Evolutionary conservation across 1,284 basidiomycete genomes (phyloP).

Genomic region (Bondarzewia mesenterica): DNA sequence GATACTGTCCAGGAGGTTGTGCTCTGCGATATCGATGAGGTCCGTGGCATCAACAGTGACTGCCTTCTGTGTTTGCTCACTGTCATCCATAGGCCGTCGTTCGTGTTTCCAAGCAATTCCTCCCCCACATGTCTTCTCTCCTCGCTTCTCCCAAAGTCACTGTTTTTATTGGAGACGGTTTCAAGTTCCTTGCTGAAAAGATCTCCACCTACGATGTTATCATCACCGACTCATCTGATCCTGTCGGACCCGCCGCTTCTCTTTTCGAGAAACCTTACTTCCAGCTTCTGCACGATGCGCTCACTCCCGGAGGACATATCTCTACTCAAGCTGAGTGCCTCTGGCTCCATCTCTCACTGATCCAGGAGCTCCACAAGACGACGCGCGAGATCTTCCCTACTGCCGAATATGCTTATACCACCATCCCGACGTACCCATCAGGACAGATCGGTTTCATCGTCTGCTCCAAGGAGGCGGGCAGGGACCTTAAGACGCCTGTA

Average conservation of each 20-base stretch:
- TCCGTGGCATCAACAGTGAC: constrained; percentile 21
- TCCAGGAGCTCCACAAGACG: constrained; percentile 70
- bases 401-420: constrained; percentile 91
- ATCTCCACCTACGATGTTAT: constrained; percentile 93
- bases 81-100: constrained; percentile 71
- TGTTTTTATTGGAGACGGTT: constrained; percentile 92
- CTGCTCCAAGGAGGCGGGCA: constrained; percentile 71
- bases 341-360: constrained; percentile 92
- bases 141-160: constrained; percentile 81
- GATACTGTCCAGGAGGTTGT: constrained; percentile 87
- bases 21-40: constrained; percentile 98
- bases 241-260: constrained; percentile 90
- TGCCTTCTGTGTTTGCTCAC: constrained; percentile 4
- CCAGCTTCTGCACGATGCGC: constrained; percentile 84
- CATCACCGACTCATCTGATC: constrained; percentile 98
- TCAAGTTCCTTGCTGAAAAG: constrained; percentile 92
- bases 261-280: constrained; percentile 99
- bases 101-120: constrained; percentile 87
- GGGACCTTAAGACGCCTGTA: constrained; percentile 65
- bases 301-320: constrained; percentile 88
- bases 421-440: constrained; percentile 95
- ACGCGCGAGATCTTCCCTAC: constrained; percentile 78
- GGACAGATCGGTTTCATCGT: constrained; percentile 97
- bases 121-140: constrained; percentile 91
- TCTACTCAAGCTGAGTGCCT: constrained; percentile 95